Evolutionary conservation across 768 basidiomycete genomes (phyloP), one percentile per base, ranked within the genome.

Genomic region (Hericium alpestre): DNA sequence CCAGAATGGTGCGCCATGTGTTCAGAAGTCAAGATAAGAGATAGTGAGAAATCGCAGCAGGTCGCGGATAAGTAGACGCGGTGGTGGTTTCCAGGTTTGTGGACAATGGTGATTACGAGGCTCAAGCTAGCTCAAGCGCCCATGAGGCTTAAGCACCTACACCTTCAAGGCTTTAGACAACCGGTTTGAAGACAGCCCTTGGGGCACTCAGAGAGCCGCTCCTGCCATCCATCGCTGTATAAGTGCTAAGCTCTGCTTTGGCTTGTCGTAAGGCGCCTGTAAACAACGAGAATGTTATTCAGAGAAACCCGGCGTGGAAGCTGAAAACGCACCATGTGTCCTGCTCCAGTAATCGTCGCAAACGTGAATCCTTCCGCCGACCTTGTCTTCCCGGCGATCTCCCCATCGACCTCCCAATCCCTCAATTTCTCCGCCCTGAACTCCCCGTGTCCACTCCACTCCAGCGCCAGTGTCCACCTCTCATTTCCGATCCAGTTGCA

Each of bases 401-500:
- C 65, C 3, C 79, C 82, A 51, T 78, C 71, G 16, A 86, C 76
- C 2, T 63, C 62, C 84, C 85, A 89, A 9, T 79, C 73, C 48
- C 71, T 69, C 65, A 82, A 68, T 9, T 70, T 63, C 51, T 76
- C 65, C n/a, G 61, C 61, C 0, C 62, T 68, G 68, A 81, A 87
- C 12, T 67, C 78, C 5, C 70, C 65, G 49, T 77, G 67, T 2
- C 81, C 79, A 22, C 73, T 76, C 86, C 86, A 88, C 27, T 84
- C 76, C 43, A 87, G 66, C 4, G 66, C 72, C 38, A 78, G 70
- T 13, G 80, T 78, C 83, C 82, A 85, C 25, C 71, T 68, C 66
- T 83, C 79, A 63, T 85, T 86, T 1, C 81, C 83, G 32, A 84
- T 66, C 77, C 78, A 81, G 64, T 86, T 86, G 64, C 80, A 80